phyloP scores from a whole-genome alignment of 2,329 filamentous ascomycete species.

The Exophiala alcalophila region DNA sequence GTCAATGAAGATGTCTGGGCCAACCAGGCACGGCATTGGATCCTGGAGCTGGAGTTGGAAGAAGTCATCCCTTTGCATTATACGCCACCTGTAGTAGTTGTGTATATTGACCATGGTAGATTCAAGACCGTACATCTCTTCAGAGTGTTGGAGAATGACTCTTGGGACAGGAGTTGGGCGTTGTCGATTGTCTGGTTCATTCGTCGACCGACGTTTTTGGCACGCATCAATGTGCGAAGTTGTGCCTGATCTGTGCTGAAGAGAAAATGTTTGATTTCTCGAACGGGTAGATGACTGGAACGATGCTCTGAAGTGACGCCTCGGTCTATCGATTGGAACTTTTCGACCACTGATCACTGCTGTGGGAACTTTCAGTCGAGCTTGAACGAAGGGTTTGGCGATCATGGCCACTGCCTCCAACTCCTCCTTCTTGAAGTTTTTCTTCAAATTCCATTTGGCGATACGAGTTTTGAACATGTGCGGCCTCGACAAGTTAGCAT shows the following conservation, averaged over 20 bases:
- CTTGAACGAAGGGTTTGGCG: constrained; percentile 6
- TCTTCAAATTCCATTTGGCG: constrained; percentile 19
- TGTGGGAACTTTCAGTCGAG: constrained; percentile 5
- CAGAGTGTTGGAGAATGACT: constrained; percentile 11
- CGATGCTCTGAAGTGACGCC: constrained; percentile 13
- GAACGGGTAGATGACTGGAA: not conserved
- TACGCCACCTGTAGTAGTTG: constrained; percentile 13
- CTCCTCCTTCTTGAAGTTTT: constrained; percentile 22
- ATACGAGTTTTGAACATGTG: constrained; percentile 24
- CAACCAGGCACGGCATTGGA: too few species aligned
- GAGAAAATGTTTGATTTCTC: not conserved
- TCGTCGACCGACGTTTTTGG: too few species aligned
- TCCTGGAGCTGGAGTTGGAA: not conserved
- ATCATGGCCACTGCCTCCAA: constrained; percentile 11
- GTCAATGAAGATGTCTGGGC: too few species aligned
- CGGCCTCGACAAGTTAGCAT: constrained; percentile 4
- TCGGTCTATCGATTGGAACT: constrained; percentile 10
- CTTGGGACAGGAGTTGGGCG: not conserved
- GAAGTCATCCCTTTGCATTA: constrained; percentile 3
- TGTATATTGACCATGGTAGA: constrained; percentile 10
- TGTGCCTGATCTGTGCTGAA: too few species aligned
- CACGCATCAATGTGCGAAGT: too few species aligned
- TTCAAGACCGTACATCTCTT: constrained; percentile 9
- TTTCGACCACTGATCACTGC: constrained; percentile 2
- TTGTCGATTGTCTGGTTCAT: not conserved